Base-by-base conservation (phyloP, 2,329 filamentous ascomycete genomes). In the Cadophora sp. region DNA sequence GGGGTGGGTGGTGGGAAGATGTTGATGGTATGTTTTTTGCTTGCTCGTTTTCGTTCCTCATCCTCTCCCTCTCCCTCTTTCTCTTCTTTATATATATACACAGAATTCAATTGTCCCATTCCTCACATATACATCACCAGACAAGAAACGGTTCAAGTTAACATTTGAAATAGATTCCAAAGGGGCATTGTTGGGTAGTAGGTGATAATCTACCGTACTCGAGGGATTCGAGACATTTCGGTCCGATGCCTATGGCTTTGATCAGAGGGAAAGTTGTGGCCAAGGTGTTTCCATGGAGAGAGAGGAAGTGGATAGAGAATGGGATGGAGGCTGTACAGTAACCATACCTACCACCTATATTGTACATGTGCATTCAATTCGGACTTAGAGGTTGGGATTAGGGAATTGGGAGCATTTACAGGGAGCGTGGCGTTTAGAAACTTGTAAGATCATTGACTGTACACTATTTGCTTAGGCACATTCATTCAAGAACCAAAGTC, bases 171-270 rank as follows among this genome's bases (percentile, higher is more conserved):
- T 75, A 96, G 92, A 88, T 99, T 18, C 96, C 96, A 0, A 84
- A 91, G 76, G 96, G 96, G 1, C 96, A 99, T 82, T 96, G 94
- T 75, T 98, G 93, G 88, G 82, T 97, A 7, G 87, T 89, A 2
- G 96, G 96, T 2, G 96, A 99, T 79, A 98, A 98, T 78, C 76
- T 97, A 68, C 84, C 88, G 3, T 91, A 87, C 74, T 97, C 94
- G 27, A 83, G 93, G 71, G 96, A 99, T 81, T 97, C 94, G 51
- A 88, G 96, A 69, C 83, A 89, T 48, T 97, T 91, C 80, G 96
- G 96, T 0, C 93, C 96, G 0, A 78, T 99, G 33, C 96, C 96
- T 0, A 81, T 99, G 76, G 95, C 88, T 1, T 81, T 99, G 70
- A 87, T 99, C 53, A 89, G 86, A 73, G 94, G 94, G 56, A 98